These are phyloP conservation scores for Blastobotrys aristatus DNA, from an alignment of 1,139 yeast genomes.

Conservation along the genomic window DNA sequence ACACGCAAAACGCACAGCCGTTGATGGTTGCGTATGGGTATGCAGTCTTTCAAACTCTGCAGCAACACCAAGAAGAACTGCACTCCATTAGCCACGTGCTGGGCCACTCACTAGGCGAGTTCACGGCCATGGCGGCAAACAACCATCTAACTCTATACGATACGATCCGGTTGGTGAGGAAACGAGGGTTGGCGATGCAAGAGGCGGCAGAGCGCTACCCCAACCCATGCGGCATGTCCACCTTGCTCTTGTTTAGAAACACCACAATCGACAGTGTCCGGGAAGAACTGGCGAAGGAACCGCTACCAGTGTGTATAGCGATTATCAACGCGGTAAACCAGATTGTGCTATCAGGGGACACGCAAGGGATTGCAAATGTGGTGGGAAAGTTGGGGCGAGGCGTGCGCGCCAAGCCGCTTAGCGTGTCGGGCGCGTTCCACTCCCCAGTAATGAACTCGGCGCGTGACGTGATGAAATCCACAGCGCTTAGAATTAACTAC, in stretches of 20 bases:
- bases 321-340: slow-evolving; percentile 44
- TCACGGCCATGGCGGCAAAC: slow-evolving; percentile 46
- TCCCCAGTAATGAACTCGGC: slow-evolving; percentile 40
- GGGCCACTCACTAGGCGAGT: slow-evolving; percentile 66
- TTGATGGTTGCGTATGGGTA: slow-evolving; percentile 49
- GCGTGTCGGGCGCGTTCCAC: slow-evolving; percentile 55
- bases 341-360: slow-evolving; percentile 44
- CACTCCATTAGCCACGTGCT: slow-evolving; percentile 29
- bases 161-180: slow-evolving; percentile 46
- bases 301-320: slow-evolving; percentile 14
- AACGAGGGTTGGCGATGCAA: slow-evolving; percentile 52
- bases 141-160: slow-evolving; percentile 41
- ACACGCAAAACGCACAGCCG: slow-evolving; percentile 51
- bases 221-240: slow-evolving; percentile 10
- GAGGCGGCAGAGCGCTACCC: slow-evolving; percentile 30
- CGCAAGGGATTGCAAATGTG: slow-evolving; percentile 19
- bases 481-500: slow-evolving; percentile 21
- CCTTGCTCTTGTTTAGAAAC: slow-evolving; percentile 7
- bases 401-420: slow-evolving; percentile 32
- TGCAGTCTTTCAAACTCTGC: slow-evolving; percentile 36
- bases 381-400: background rate
- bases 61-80: slow-evolving; percentile 21
- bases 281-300: background rate
- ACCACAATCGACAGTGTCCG: background rate
- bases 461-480: slow-evolving; percentile 27